Evolutionary conservation across 2,329 filamentous ascomycete genomes (phyloP).

Genomic region (Aspergillus amoenus): DNA sequence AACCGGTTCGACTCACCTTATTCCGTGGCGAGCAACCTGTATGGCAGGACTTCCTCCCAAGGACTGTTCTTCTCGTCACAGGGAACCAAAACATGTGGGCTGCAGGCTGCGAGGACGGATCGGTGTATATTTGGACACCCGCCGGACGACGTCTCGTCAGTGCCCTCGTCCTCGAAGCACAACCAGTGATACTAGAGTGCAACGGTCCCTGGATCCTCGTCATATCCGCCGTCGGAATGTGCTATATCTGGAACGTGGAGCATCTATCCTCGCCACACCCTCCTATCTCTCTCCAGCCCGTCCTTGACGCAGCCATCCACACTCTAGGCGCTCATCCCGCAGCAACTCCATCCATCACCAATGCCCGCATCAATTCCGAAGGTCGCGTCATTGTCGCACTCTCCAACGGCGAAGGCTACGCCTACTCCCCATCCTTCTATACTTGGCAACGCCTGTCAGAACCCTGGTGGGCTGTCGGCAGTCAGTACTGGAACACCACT

Average conservation of each 20-base stretch:
- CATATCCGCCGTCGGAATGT: conserved; percentile 83
- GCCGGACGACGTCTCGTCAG: conserved; percentile 84
- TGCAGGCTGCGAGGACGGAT: conserved; percentile 89
- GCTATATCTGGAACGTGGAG: conserved; percentile 90
- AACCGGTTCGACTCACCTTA: conserved; percentile 80
- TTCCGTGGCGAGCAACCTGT: conserved; percentile 76
- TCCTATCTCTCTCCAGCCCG: conserved; percentile 81
- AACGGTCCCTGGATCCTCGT: conserved; percentile 86
- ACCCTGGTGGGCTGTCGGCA: conserved; percentile 96
- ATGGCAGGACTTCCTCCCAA: conserved; percentile 93
- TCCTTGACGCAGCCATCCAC: conserved; percentile 81
- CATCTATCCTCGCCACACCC: conserved; percentile 82
- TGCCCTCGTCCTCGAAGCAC: conserved; percentile 81
- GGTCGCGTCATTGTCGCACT: conserved; percentile 87
- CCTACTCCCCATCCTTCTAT: conserved; percentile 81
- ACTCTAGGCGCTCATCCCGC: conserved; percentile 77
- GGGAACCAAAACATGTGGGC: conserved; percentile 91
- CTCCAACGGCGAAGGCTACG: conserved; percentile 91
- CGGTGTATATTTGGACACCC: conserved; percentile 86
- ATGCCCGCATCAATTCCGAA: conserved; percentile 83
- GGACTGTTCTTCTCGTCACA: conserved; percentile 82
- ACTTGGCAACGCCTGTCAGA: conserved; percentile 96
- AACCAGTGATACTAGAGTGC: conserved; percentile 91
- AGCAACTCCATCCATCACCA: conserved; percentile 79
- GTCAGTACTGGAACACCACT: conserved; percentile 98